Conservation (phyloP, 768 basidiomycete genomes). For the Tephrocybe sp. region DNA sequence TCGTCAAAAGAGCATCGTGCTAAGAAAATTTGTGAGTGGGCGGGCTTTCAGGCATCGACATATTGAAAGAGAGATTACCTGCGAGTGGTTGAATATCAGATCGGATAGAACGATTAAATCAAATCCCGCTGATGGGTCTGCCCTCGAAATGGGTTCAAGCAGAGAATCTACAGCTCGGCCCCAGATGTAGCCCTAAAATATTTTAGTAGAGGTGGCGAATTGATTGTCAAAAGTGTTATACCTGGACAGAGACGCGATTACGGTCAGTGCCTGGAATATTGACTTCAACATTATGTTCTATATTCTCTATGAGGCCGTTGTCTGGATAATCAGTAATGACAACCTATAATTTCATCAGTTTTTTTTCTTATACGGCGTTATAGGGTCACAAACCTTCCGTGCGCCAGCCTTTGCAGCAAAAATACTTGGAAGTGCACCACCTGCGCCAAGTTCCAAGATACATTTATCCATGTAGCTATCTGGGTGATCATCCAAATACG, state of each 20-base stretch:
- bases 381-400: conserved; percentile 42
- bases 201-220: not conserved
- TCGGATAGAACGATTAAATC: conserved; percentile 89
- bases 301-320: conserved; percentile 65
- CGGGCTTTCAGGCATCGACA: not conserved
- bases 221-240: conserved; percentile 1
- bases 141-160: conserved; percentile 26
- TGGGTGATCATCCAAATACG: conserved; percentile 57
- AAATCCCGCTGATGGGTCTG: conserved; percentile 36
- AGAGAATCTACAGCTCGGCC: conserved; percentile 54
- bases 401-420: conserved; percentile 73
- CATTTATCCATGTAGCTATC: conserved; percentile 40
- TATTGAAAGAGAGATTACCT: conserved; percentile 41
- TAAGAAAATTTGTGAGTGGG: conserved; percentile 23
- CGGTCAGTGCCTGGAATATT: conserved; percentile 47
- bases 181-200: conserved; percentile 79
- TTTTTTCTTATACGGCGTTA: not conserved
- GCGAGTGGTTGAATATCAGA: conserved; percentile 93
- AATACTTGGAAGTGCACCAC: conserved; percentile 85
- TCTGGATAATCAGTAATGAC: conserved; percentile 96
- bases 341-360: conserved; percentile 39
- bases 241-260: conserved; percentile 30
- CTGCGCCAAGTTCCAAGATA: conserved; percentile 91
- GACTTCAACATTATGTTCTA: conserved; percentile 59
- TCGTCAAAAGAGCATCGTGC: conserved; percentile 79